Base-by-base conservation (phyloP, 345 rosid species). In the Rhizophora apiculata region DNA sequence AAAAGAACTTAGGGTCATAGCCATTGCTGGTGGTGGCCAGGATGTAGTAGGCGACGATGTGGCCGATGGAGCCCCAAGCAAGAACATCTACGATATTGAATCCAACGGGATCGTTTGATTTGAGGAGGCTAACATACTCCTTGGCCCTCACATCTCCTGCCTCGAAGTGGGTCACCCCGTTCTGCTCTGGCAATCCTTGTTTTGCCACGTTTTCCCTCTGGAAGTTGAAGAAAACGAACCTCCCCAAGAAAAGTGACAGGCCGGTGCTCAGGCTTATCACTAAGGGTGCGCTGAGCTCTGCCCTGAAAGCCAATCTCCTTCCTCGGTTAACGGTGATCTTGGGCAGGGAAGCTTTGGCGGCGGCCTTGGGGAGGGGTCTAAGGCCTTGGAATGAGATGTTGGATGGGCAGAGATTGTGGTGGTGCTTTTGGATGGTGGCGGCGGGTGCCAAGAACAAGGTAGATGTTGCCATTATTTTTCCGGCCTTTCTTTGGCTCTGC, bases 11-110 rank as follows among this genome's bases (percentile, higher is more conserved):
- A 26, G 97, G 97, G 67, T 95, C 86, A 60, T 95, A 95, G 73
- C 94, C 97, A 72, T 92, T 95, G 91, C 96, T 88, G 49, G 92
- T 78, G 73, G 99, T 95, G 48, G 99, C 99, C 82, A 95, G 80
- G 86, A 95, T 86, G 80, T 95, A 95, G 77, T 95, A 95, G 68
- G 99, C 99, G 60, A 88, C 96, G 49, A 95, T 89, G 78, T 95
- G 98, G 60, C 99, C 99, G 43, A 95, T 90, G 57, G 97, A 92
- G 2, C 98, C 99, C 99, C 99, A 95, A 46, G 97, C 94, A 77
- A 95, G 96, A 43, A 95, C 99, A 79, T 95, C 99, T 26, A 95
- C 96, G 52, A 95, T 84, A 80, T 95, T 95, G 76, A 95, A 95
- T 2, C 99, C 99, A 46, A 95, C 87, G 0, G 99, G 97, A 76